Base-by-base conservation (phyloP, 2,329 filamentous ascomycete species). In the Trichophyton verrucosum region DNA sequence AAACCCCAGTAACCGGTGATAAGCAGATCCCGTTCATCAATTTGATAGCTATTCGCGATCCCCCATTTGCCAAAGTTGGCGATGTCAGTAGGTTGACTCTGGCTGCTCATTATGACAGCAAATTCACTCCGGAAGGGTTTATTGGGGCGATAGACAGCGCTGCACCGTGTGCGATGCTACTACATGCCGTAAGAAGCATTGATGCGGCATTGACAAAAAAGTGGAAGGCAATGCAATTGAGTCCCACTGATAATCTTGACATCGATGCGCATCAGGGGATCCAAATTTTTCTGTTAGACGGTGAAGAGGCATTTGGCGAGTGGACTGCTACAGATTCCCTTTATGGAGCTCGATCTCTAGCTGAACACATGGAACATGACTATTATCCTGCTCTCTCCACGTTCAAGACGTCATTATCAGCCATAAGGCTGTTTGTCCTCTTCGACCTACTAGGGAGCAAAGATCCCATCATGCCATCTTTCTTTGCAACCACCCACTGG, bases 81-180 rank as follows among this genome's bases (percentile, higher is more conserved):
- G 86, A 96, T 66, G 85, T 94, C 1, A 86, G 86, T 47, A 79
- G 91, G 57, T 76, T 97, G 69, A 92, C 90, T 13, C 80, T 99
- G 60, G 94, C 92, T 5, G 94, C 94, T 46, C 94, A 99, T 72
- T 97, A 96, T 72, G 94, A 99, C 69, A 91, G 86, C 71, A 88
- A 95, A 74, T 80, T 87, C 61, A 79, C 78, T 27, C 92, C 91
- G 0, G 77, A 85, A 63, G 92, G 91, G 0, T 99, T 99, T 72
- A 88, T 99, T 62, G 94, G 94, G 0, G 94, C 92, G 0, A 95
- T 85, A 13, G 94, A 99, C 71, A 96, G 90, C 68, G 94, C 94
- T 1, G 94, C 89, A 17, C 91, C 94, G 8, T 97, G 92, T 73
- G 94, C 94, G 0, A 91, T 97, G 81, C 80, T 99, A 62, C 82